phyloP scores from a whole-genome alignment of 495 filamentous ascomycete genomes.

The Aspergillus affinis region DNA sequence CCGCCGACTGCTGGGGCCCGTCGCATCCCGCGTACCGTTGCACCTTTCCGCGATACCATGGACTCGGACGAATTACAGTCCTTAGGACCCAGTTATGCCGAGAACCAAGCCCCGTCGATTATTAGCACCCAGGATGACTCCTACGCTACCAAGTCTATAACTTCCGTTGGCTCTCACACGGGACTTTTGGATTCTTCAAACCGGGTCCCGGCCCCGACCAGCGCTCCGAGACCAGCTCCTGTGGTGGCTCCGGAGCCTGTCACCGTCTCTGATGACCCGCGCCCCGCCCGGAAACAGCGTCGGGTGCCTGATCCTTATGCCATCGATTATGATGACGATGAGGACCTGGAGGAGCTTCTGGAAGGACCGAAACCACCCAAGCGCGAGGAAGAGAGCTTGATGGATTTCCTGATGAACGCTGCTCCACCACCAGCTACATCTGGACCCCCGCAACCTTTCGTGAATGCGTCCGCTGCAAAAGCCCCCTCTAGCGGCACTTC shows the following conservation, averaged over 20 bases:
- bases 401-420: slow-evolving; percentile 85
- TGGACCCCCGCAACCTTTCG: slow-evolving; percentile 41
- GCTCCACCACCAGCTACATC: slow-evolving; percentile 57
- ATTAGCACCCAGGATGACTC: slow-evolving; percentile 46
- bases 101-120: slow-evolving; percentile 34
- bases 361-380: slow-evolving; percentile 39
- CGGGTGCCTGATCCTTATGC: slow-evolving; percentile 88
- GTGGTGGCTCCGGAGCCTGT: slow-evolving; percentile 15
- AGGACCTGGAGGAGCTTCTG: slow-evolving; percentile 64
- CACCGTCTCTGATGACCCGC: slow-evolving; percentile 26
- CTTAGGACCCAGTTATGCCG: slow-evolving; percentile 31
- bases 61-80: slow-evolving; percentile 73
- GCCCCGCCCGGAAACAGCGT: slow-evolving; percentile 62
- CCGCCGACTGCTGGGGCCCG: slow-evolving; percentile 58
- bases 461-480: slow-evolving; percentile 36
- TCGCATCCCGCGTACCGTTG: slow-evolving; percentile 78
- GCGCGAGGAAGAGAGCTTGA: slow-evolving; percentile 66
- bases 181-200: slow-evolving; percentile 50
- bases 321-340: slow-evolving; percentile 82
- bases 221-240: slow-evolving; percentile 6
- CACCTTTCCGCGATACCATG: slow-evolving; percentile 80
- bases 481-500: slow-evolving; percentile 49
- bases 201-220: slow-evolving; percentile 21
- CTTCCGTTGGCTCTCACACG: slow-evolving; percentile 59
- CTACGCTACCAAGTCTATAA: slow-evolving; percentile 42